These are phyloP conservation scores for Didymella glomerata DNA, from an alignment of 2,329 filamentous ascomycete genomes.

Conservation along the genomic window DNA sequence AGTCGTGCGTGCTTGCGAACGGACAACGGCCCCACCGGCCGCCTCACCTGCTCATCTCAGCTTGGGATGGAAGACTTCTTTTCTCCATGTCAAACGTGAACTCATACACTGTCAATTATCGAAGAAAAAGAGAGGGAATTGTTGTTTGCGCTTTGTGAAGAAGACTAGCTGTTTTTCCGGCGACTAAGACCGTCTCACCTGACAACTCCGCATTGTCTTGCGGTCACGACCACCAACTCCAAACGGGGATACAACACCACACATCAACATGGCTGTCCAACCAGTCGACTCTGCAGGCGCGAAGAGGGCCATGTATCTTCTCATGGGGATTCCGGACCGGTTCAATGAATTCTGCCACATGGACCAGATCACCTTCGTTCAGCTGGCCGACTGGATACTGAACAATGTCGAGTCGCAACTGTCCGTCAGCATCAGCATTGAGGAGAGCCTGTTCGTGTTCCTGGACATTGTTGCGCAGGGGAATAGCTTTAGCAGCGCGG, in stretches of 20 bases:
- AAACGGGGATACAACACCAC: slow-evolving; percentile 6
- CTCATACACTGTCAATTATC: background rate
- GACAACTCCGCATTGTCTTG: slow-evolving; percentile 21
- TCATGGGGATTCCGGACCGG: slow-evolving; percentile 48
- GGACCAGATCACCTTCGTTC: slow-evolving; percentile 50
- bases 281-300: slow-evolving; percentile 36
- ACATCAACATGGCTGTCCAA: slow-evolving; percentile 33
- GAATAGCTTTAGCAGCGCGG: slow-evolving; percentile 45
- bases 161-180: slow-evolving; percentile 19
- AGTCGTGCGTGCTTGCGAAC: slow-evolving; percentile 11
- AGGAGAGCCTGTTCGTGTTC: slow-evolving; percentile 51
- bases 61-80: slow-evolving; percentile 6
- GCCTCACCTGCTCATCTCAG: slow-evolving; percentile 25
- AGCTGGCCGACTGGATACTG: slow-evolving; percentile 50
- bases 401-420: slow-evolving; percentile 44
- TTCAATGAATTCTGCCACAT: slow-evolving; percentile 51
- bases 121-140: slow-evolving; percentile 2
- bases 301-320: slow-evolving; percentile 41
- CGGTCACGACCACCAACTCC: slow-evolving; percentile 5
- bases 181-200: slow-evolving; percentile 22
- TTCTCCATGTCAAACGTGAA: background rate
- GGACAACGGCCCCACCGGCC: slow-evolving; percentile 25
- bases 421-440: slow-evolving; percentile 45
- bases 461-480: slow-evolving; percentile 50
- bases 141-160: slow-evolving; percentile 6